Percentiles rank a stretch among this genome's conserved stretches.
Conservation (phyloP, 2,329 filamentous ascomycete species). For the Penicillium sp. region DNA sequence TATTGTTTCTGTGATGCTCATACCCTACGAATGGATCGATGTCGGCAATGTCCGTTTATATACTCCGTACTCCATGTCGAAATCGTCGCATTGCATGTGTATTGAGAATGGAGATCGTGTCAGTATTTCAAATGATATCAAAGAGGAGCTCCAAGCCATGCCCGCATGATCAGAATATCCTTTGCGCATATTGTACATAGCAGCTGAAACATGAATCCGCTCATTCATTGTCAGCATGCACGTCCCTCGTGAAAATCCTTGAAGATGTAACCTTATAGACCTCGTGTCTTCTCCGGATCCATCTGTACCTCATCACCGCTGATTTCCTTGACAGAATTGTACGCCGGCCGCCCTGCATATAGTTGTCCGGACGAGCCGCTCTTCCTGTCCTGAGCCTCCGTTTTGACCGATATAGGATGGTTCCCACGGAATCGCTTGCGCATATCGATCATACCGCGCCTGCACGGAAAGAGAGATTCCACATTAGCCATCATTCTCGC, state of each 20-base stretch:
- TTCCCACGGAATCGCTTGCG: slow-evolving; percentile 96
- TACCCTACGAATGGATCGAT: background rate
- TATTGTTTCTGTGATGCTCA: slow-evolving; percentile 19
- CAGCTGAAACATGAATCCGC: background rate
- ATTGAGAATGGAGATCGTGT: slow-evolving; percentile 8
- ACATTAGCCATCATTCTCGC: slow-evolving; percentile 7
- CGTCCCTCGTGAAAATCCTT: background rate
- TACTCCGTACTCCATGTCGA: background rate
- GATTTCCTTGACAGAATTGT: slow-evolving; percentile 59
- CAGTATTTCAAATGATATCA: background rate
- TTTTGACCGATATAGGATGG: slow-evolving; percentile 67
- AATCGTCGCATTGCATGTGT: slow-evolving; percentile 1
- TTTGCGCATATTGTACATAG: slow-evolving; percentile 4
- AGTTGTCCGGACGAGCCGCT: slow-evolving; percentile 56
- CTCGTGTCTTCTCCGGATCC: slow-evolving; percentile 46
- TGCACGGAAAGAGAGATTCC: slow-evolving; percentile 9
- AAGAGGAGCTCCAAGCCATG: slow-evolving; percentile 23
- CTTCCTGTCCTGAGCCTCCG: slow-evolving; percentile 53
- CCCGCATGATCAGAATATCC: slow-evolving; percentile 18
- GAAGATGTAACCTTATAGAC: slow-evolving; percentile 27
- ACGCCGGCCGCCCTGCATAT: slow-evolving; percentile 71
- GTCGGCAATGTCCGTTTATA: no score
- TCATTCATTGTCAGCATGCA: no score
- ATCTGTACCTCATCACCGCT: slow-evolving; percentile 59
- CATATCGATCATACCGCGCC: slow-evolving; percentile 93